Evolutionary conservation across 2,329 filamentous ascomycete genomes (phyloP).

Genomic region (Xylaria multiplex): DNA sequence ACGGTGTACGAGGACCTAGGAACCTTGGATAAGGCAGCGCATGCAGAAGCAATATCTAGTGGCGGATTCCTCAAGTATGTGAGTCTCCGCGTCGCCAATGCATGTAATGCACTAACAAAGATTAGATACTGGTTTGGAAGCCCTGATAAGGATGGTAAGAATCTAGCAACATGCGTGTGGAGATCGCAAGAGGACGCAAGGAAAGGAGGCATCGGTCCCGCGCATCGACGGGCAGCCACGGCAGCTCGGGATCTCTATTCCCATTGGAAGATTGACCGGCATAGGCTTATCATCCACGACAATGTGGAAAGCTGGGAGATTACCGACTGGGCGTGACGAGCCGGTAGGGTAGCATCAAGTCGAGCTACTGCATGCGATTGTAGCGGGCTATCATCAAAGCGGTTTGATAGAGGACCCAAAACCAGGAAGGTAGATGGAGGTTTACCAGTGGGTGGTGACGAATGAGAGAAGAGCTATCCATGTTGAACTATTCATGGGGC

Average conservation of each 20-base stretch:
- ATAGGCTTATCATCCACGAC: constrained; percentile 74
- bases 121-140: constrained; percentile 86
- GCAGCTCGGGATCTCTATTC: constrained; percentile 70
- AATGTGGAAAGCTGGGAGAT: constrained; percentile 72
- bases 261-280: constrained; percentile 77
- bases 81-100: constrained; percentile 34
- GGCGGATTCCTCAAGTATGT: constrained; percentile 83
- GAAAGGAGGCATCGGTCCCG: constrained; percentile 67
- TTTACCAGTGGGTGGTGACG: constrained; percentile 23
- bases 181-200: constrained; percentile 67
- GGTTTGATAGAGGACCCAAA: constrained; percentile 32
- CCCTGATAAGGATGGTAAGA: constrained; percentile 74
- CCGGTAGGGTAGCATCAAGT: constrained; percentile 42
- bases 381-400: constrained; percentile 29
- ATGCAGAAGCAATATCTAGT: constrained; percentile 80
- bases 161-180: constrained; percentile 84
- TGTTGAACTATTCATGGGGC: constrained; percentile 19
- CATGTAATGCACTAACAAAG: constrained; percentile 39
- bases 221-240: constrained; percentile 72
- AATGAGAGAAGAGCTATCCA: constrained; percentile 26
- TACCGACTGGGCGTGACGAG: constrained; percentile 61
- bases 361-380: constrained; percentile 40
- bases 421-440: constrained; percentile 25
- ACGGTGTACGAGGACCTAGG: constrained; percentile 76
- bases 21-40: constrained; percentile 79